phyloP scores from a whole-genome alignment of 148 eudicot species.

The Heliosperma pusillum region DNA sequence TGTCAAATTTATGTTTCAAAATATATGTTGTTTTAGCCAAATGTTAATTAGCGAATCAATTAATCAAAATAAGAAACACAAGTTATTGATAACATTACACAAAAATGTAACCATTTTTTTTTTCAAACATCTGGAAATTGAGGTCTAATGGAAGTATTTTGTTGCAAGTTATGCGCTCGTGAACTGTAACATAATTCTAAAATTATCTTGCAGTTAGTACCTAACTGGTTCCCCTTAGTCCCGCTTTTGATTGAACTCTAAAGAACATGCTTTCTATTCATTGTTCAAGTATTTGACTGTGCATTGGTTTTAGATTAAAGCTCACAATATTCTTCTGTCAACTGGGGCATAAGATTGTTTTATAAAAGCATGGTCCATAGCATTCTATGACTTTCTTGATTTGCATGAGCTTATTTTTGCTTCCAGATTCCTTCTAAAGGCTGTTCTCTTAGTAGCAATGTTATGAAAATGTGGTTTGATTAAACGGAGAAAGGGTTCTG shows the following conservation, averaged over 20 bases:
- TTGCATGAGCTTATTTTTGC: not conserved
- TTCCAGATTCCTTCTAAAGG: conserved; percentile 1
- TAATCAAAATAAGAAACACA: not conserved
- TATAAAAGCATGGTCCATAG: conserved; percentile 3
- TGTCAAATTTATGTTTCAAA: not conserved
- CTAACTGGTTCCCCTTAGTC: not conserved
- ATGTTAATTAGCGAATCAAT: too few species aligned
- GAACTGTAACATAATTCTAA: not conserved
- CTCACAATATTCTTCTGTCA: not conserved
- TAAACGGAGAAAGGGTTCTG: not conserved
- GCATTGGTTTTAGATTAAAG: not conserved
- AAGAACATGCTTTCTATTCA: not conserved
- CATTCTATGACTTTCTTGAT: not conserved
- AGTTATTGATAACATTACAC: not conserved
- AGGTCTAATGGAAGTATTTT: not conserved
- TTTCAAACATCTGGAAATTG: not conserved
- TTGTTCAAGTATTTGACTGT: conserved; percentile 2
- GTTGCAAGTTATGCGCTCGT: conserved; percentile 1
- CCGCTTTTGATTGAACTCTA: not conserved
- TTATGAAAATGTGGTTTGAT: conserved; percentile 5
- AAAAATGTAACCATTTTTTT: too few species aligned
- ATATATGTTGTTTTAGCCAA: not conserved
- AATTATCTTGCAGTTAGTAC: not conserved
- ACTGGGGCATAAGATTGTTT: not conserved
- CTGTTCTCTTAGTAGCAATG: not conserved